Evolutionary conservation across 352 stramenopile species (phyloP).

Genomic region (Phytopythium delawarense): DNA sequence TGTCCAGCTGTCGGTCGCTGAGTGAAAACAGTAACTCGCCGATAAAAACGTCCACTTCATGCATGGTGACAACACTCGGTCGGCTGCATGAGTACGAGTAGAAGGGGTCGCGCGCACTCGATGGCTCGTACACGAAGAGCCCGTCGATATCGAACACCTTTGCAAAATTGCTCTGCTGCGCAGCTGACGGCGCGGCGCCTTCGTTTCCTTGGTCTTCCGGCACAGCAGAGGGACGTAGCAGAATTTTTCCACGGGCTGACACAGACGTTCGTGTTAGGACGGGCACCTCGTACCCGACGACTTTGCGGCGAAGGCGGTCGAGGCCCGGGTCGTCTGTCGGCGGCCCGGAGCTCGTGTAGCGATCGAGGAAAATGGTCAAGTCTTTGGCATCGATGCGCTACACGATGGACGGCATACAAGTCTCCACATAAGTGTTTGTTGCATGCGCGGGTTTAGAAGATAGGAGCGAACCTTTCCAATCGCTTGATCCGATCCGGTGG

Average conservation of each 20-base stretch:
- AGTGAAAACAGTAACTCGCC: constrained; percentile 69
- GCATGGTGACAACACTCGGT: constrained; percentile 31
- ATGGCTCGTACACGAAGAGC: constrained; percentile 38
- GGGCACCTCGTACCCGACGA: constrained; percentile 77
- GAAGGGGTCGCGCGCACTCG: constrained; percentile 55
- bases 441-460: neutral
- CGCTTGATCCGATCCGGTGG: constrained; percentile 32
- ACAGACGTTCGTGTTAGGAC: constrained; percentile 68
- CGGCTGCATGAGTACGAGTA: constrained; percentile 61
- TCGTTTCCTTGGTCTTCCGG: constrained; percentile 4
- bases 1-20: constrained; percentile 76
- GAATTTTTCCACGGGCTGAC: constrained; percentile 50
- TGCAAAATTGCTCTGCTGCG: constrained; percentile 6
- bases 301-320: constrained; percentile 51
- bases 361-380: constrained; percentile 80
- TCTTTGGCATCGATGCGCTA: constrained; percentile 69
- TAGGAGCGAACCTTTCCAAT: constrained; percentile 45
- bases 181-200: neutral
- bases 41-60: constrained; percentile 73
- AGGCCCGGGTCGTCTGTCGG: constrained; percentile 17
- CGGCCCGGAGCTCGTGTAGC: constrained; percentile 61
- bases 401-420: neutral
- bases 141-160: constrained; percentile 33
- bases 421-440: neutral
- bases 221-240: constrained; percentile 32